A percentile compares a stretch with the other conserved stretches of the same genome.
phyloP scores from a whole-genome alignment of 2,329 filamentous ascomycete genomes.

The Pyrenophora tritici-repentis region DNA sequence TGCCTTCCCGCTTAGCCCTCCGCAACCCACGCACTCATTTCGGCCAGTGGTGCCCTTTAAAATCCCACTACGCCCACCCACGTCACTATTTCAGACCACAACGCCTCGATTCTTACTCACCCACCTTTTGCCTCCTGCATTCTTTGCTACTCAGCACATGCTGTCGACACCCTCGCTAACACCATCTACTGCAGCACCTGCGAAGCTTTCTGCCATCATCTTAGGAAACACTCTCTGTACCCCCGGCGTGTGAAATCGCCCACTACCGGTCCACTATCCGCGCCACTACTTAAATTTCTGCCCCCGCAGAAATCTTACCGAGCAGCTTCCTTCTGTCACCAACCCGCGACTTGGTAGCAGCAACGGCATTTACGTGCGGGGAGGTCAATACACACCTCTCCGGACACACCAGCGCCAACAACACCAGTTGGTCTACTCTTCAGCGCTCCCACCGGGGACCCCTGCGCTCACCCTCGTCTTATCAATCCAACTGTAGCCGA shows the following conservation, averaged over 20 bases:
- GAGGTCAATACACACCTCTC: constrained; percentile 50
- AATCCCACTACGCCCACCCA: not conserved
- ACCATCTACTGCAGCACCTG: constrained; percentile 16
- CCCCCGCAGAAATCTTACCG: constrained; percentile 7
- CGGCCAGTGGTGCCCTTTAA: constrained; percentile 5
- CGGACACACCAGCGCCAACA: constrained; percentile 41
- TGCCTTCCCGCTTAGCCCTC: constrained; percentile 1
- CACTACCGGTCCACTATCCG: constrained; percentile 9
- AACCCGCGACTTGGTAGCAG: constrained; percentile 26
- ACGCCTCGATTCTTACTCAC: not conserved
- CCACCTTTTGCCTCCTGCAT: not conserved
- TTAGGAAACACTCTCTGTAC: constrained; percentile 14
- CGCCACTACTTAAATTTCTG: constrained; percentile 10
- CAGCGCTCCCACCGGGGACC: constrained; percentile 42
- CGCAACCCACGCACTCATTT: constrained; percentile 7
- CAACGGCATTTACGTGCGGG: constrained; percentile 42
- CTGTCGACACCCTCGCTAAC: constrained; percentile 19
- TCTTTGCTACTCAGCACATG: not conserved
- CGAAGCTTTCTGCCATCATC: constrained; percentile 5
- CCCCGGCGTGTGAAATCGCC: constrained; percentile 8
- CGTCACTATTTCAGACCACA: constrained; percentile 4
- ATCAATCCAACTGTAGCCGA: constrained; percentile 8
- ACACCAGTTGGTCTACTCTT: constrained; percentile 35
- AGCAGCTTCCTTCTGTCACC: constrained; percentile 6
- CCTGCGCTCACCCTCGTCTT: constrained; percentile 21